Base-by-base conservation (phyloP, 306 rosid species). In the Bauhinia variegata region DNA sequence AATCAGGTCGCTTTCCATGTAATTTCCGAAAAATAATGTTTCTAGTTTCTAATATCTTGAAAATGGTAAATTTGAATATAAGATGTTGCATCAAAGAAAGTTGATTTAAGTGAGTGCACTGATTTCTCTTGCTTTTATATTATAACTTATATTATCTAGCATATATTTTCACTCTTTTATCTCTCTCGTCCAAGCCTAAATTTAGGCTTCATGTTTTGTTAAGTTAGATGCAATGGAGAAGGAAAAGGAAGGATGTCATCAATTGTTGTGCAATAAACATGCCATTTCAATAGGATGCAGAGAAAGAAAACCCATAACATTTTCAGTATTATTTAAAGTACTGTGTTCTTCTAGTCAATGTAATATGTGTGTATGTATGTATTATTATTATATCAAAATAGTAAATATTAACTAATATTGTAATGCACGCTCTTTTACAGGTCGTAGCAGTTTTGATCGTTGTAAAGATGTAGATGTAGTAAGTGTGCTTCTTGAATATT, bases 401-500 rank as follows among this genome's bases (percentile, higher is more conserved):
- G 7, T 3, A 53, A 67, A 47, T 39, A 49, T 54, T 55, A 50
- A 63, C 17, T 62, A 7, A 17, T 48, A 49, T 39, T 30, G 32
- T 51, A 38, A 37, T 52, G 16, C 73, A 36, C 50, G 50, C 43
- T n/a, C n/a, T 57, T 32, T 81, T 46, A 36, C 84, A 92, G 98
- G 96, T 65, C 83, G 78, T 67, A 77, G 83, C 59, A 49, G 84
- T 70, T 83, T 81, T 75, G 96, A 93, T 78, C 75, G 76, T 28
- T 89, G 84, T 83, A 89, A 93, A 78, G 89, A 89, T 60, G 98
- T 89, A 16, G 96, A 86, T 74, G 89, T 93, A 70, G 93, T 89
- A 75, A 92, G 91, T 48, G 79, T 92, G 55, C 85, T 79, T 77
- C 89, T 92, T 36, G 88, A 85, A 46, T 89, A 78, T 73, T 69